Evolutionary conservation across 1,284 basidiomycete genomes (phyloP).

Genomic region (Ganoderma leucocontextum): DNA sequence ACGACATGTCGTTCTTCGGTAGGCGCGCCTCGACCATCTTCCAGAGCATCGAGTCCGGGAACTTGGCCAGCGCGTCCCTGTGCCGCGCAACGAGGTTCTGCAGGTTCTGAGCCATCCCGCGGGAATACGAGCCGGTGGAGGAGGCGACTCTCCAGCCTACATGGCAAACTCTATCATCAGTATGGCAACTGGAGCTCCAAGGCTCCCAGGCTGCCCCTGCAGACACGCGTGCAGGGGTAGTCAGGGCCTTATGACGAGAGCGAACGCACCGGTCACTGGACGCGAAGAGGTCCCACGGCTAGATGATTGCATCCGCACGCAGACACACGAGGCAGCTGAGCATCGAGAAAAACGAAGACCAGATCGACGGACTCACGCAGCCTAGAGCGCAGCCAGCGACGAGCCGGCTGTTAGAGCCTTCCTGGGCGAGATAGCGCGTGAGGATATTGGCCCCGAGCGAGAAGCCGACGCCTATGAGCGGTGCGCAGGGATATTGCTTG

Average conservation of each 20-base stretch:
- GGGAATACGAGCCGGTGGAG: constrained; percentile 80
- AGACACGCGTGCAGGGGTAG: constrained; percentile 11
- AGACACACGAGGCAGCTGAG: constrained; percentile 29
- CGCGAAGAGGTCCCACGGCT: constrained; percentile 82
- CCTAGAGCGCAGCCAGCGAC: constrained; percentile 91
- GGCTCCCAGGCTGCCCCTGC: constrained; percentile 1
- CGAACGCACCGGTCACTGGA: constrained; percentile 62
- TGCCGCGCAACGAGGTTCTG: constrained; percentile 73
- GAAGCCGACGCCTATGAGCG: too few relatives aligned
- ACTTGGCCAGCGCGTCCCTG: constrained; percentile 54
- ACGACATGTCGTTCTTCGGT: constrained; percentile 59
- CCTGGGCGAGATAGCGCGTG: too few relatives aligned
- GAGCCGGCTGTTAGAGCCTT: too few relatives aligned
- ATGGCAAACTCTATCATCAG: constrained; percentile 24
- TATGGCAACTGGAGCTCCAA: constrained; percentile 6
- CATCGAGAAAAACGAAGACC: constrained; percentile 17
- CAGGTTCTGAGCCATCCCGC: constrained; percentile 85
- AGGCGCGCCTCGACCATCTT: constrained; percentile 54
- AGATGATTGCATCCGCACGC: constrained; percentile 14
- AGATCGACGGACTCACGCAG: constrained; percentile 62
- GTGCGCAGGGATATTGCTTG: too few relatives aligned
- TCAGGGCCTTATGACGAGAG: constrained; percentile 7
- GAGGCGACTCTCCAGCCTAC: constrained; percentile 70
- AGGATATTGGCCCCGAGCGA: too few relatives aligned
- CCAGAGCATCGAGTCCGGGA: constrained; percentile 59